Base-by-base conservation (phyloP, 179 eudicot genomes). In the Drosera spatulata region DNA sequence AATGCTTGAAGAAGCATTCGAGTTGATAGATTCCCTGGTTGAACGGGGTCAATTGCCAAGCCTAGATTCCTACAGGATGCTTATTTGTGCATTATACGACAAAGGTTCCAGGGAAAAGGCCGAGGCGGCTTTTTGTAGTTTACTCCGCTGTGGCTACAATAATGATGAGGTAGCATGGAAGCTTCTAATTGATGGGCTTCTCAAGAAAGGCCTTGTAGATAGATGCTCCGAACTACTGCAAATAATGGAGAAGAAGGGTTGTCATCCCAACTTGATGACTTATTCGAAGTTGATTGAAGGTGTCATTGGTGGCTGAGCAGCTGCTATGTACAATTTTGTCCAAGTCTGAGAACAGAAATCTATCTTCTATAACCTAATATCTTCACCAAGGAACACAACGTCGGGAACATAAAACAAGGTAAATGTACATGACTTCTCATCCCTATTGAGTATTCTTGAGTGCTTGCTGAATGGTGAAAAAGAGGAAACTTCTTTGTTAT, bases 91-190 rank as follows among this genome's bases (percentile, higher is more conserved):
- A 60, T 71, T 90, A 54, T 87, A 60, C 79, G 85, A 78, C 5
- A 74, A 59, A 56, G 85, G 87, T 56, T 68, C 72, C 61, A 50
- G 41, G 12, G 79, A 81, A 66, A 76, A 69, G 62, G 95, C 84
- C 12, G 79, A 82, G 69, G 67, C 61, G 58, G 70, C 61, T 14
- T 90, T 90, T 64, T 70, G 69, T 64, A 77, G 69, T 69, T 66
- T 90, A 54, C 84, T 90, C 58, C 66, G 62, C 7, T 64, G 71
- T 57, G 93, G 85, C 59, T 89, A 84, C 67, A 86, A 79, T 72
- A 71, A 78, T 65, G 97, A 89, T 73, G 95, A 89, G 76, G 81
- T 89, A 55, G 95, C 79, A 58, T 89, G 97, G 97, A 84, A 79
- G 73, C 50, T 89, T 69, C 75, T 89, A 53, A 70, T 84, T 69